Base-by-base conservation (phyloP, 371 early-diverging fungal species). In the Circinella umbellata region DNA sequence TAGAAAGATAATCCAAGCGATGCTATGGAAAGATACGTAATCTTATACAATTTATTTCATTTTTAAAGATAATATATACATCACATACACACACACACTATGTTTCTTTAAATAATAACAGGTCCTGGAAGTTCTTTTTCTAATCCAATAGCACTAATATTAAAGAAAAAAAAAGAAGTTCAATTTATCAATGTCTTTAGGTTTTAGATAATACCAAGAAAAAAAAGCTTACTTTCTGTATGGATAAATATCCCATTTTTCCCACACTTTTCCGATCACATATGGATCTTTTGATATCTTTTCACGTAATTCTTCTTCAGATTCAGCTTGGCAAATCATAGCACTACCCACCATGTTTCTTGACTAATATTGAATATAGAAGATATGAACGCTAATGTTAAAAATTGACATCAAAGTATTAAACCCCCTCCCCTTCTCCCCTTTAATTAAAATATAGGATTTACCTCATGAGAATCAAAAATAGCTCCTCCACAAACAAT, bases 191-290 rank as follows among this genome's bases (percentile, higher is more conserved):
- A 38, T n/a, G 27, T 38, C 48, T 15, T 15, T 39, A 11, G 38
- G 57, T 38, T 17, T 13, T 37, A 35, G n/a, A 6, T 17, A 34
- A 34, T 14, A 20, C 3, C 42, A 15, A 3, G 35, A 18, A 6
- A 6, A 42, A 39, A 27, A 18, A 13, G 67, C 74, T 65, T 65
- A 68, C 74, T 64, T 64, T 20, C 67, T 37, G 38, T 76, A 86
- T 9, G 88, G 89, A 6, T 71, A 69, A 60, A 89, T 74, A 14
- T 80, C 76, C 67, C 73, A 79, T 39, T 74, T 76, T 64, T 85
- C 82, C 89, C 89, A 89, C 9, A 89, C 89, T 55, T 82, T 83
- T 27, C 82, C 87, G 7, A 72, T 69, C n/a, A 85, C 79, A 72
- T 89, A 89, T 8, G 80, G 80, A 60, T 89, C 89, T 35, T 75